Evolutionary conservation across 352 stramenopile genomes (phyloP), one percentile per base, ranked within the genome.

Genomic region (Globisporangium viniferum): DNA sequence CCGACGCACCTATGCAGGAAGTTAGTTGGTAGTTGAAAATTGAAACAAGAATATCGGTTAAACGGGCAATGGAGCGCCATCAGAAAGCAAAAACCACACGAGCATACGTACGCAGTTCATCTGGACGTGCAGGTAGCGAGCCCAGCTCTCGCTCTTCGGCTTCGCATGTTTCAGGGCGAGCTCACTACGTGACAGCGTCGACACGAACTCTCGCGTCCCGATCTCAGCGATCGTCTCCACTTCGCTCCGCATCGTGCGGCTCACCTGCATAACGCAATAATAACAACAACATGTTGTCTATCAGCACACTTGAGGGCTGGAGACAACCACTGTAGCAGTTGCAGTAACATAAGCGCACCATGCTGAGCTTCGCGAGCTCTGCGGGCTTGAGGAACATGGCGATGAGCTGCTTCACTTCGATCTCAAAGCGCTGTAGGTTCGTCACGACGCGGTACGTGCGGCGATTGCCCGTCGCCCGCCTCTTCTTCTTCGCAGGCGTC

Each of bases 121-220:
- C 31, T 94, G 87, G 27, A 82, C 64, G 73, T 94, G 79, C 66
- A 91, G 77, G 63, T 87, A 91, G 27, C 72, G 77, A 29, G 82
- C 77, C 87, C 87, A 94, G 20, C 75, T 78, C 64, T 92, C 75
- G 35, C 62, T 71, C 22, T 73, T 66, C 1, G 56, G 69, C 66
- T 87, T 90, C n/a, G 72, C 63, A 15, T 77, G 69, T 36, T 82
- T 86, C 35, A 92, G 70, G 22, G 93, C 20, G 31, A 79, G 74
- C 5, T 73, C 66, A 15, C 70, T 63, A 35, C 62, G 63, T 8
- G 72, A 71, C 48, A 77, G 64, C 9, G 73, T 68, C 20, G 73
- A 63, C 3, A 91, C 46, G 33, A 93, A 88, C 39, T 72, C 66
- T 6, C 68, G 70, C 2, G 75, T 73, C 12, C 63, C 73, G 29